Evolutionary conservation across 2,329 filamentous ascomycete genomes (phyloP).

Genomic region (Aspergillus sp.): DNA sequence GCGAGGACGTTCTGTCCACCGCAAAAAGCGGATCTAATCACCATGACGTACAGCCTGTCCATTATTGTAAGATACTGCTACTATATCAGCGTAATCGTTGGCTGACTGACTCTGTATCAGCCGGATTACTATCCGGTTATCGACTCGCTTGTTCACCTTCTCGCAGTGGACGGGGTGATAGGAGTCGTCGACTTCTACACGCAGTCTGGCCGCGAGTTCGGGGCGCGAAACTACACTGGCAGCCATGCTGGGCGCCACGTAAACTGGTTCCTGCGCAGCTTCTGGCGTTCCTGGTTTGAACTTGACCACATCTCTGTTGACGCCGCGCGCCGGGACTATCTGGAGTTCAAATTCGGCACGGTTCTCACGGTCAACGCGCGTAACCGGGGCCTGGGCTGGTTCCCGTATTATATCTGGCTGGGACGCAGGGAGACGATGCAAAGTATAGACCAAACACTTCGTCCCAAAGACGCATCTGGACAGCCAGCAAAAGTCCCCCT

Average conservation of each 20-base stretch:
- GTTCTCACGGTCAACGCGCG: neutral
- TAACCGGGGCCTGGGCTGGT: neutral
- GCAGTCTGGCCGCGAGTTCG: neutral
- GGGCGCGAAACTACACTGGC: neutral
- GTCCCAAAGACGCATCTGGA: neutral
- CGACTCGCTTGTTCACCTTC: neutral
- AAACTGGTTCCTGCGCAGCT: neutral
- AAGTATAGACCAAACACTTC: neutral
- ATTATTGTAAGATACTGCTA: neutral
- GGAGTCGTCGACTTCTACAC: neutral
- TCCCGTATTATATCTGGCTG: neutral
- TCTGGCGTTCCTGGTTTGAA: neutral
- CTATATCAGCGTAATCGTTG: no score
- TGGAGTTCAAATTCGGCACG: neutral
- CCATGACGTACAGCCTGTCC: neutral
- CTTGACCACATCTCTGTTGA: neutral
- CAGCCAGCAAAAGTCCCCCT: neutral
- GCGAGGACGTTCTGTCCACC: neutral
- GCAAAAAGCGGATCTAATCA: neutral
- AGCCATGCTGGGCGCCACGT: neutral
- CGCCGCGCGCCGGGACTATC: neutral
- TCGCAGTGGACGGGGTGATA: neutral
- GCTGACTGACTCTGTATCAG: neutral
- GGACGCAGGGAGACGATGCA: neutral
- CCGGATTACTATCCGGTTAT: neutral